Conservation (phyloP, 495 filamentous ascomycete species). For the Penicillium turbatum region DNA sequence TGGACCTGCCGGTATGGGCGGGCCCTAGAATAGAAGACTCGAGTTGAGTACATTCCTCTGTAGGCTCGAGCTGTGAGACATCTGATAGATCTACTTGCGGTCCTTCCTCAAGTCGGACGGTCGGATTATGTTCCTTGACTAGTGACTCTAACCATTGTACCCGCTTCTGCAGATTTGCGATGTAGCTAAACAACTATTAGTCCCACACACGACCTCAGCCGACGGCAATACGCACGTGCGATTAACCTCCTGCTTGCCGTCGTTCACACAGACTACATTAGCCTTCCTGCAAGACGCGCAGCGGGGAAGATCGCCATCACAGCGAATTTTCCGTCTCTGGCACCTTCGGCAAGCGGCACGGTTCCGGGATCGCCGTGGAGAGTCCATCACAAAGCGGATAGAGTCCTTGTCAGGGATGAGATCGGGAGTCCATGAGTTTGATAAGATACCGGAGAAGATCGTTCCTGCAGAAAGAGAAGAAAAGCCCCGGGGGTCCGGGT, state of each 20-base stretch:
- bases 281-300: constrained; percentile 40
- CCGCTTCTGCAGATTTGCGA: constrained; percentile 36
- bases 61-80: background rate
- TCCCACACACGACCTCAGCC: background rate
- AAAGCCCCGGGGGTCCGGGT: no score
- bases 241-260: constrained; percentile 40
- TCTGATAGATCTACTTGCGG: constrained; percentile 10
- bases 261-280: constrained; percentile 37
- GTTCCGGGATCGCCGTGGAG: constrained; percentile 28
- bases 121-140: constrained; percentile 29
- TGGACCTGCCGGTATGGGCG: background rate
- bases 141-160: constrained; percentile 43
- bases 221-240: constrained; percentile 20
- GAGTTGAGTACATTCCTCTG: background rate
- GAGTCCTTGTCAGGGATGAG: background rate
- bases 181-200: constrained; percentile 27
- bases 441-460: background rate
- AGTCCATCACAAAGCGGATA: constrained; percentile 21
- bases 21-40: background rate
- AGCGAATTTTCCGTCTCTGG: constrained; percentile 25
- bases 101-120: constrained; percentile 28
- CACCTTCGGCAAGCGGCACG: constrained; percentile 40
- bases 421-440: background rate
- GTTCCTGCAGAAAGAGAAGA: background rate
- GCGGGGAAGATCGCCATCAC: constrained; percentile 20